A percentile compares a stretch with the other conserved stretches of the same genome.
These are phyloP conservation scores for Xylaria telfairii DNA, from an alignment of 495 filamentous ascomycete species.

Conservation along the genomic window DNA sequence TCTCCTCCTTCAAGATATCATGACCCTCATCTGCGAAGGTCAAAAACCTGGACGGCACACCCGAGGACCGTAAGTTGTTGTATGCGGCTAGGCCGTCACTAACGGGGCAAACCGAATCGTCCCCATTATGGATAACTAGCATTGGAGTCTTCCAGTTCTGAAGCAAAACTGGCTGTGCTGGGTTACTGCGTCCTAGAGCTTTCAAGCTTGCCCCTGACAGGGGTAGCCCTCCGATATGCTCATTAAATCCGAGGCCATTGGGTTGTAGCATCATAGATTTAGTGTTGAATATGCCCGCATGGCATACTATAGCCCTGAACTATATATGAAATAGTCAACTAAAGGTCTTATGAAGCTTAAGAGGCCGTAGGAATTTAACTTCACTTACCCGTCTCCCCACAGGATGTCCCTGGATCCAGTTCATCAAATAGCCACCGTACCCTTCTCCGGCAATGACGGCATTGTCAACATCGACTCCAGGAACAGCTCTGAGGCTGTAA, in stretches of 20 bases:
- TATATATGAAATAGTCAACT: conserved; percentile 3
- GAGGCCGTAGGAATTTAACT: background rate
- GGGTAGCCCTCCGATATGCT: background rate
- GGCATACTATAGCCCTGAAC: conserved; percentile 39
- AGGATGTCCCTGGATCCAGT: conserved; percentile 38
- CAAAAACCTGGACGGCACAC: conserved; percentile 63
- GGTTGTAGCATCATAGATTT: conserved; percentile 6
- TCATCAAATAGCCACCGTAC: conserved; percentile 40
- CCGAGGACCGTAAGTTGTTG: conserved; percentile 69
- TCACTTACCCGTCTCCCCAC: conserved; percentile 34
- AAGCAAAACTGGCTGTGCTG: conserved; percentile 29
- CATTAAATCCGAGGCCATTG: background rate
- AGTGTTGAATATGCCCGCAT: conserved; percentile 29
- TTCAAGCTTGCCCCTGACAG: conserved; percentile 27
- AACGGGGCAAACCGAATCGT: conserved; percentile 75
- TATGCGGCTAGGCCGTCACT: conserved; percentile 75
- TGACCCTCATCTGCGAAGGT: conserved; percentile 63
- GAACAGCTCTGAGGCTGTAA: conserved; percentile 30
- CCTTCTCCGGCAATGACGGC: conserved; percentile 33
- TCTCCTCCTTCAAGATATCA: conserved; percentile 71
- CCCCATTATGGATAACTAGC: conserved; percentile 57
- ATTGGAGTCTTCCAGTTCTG: conserved; percentile 39
- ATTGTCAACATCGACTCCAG: conserved; percentile 37
- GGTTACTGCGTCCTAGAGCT: conserved; percentile 30
- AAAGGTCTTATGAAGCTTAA: background rate